A percentile compares a stretch with the other conserved stretches of the same genome.
These are phyloP conservation scores for Melaleuca quinquenervia DNA, from an alignment of 345 rosid species.

Conservation along the genomic window DNA sequence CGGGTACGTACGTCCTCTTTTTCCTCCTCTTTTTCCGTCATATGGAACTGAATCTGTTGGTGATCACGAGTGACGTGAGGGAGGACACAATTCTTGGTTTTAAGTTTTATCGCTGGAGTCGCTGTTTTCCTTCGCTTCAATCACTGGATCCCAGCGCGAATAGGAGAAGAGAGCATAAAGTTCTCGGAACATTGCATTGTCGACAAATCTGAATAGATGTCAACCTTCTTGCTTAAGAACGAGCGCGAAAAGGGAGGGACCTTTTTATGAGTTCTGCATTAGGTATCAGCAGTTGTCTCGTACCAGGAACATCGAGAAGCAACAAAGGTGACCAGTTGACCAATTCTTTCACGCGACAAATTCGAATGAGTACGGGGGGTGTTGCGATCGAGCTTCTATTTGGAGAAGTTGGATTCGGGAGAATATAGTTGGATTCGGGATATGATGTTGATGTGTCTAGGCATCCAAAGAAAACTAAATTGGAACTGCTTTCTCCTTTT, in stretches of 20 bases:
- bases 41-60: neutral
- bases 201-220: neutral
- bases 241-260: neutral
- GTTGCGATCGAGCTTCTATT: neutral
- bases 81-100: neutral
- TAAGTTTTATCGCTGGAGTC: neutral
- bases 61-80: neutral
- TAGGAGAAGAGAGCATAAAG: neutral
- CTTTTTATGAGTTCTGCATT: neutral
- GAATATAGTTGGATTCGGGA: neutral
- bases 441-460: neutral
- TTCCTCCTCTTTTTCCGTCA: too few relatives aligned
- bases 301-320: neutral
- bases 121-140: neutral
- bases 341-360: neutral
- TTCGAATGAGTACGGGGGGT: neutral
- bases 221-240: neutral
- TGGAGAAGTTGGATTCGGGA: neutral
- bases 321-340: neutral
- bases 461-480: neutral
- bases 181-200: neutral
- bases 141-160: neutral
- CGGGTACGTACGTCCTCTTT: constrained; percentile 27
- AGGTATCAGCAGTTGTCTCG: neutral
- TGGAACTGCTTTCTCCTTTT: neutral